These are phyloP conservation scores for Larix kaempferi DNA, from an alignment of 75 land plant genomes.

Conservation along the genomic window DNA sequence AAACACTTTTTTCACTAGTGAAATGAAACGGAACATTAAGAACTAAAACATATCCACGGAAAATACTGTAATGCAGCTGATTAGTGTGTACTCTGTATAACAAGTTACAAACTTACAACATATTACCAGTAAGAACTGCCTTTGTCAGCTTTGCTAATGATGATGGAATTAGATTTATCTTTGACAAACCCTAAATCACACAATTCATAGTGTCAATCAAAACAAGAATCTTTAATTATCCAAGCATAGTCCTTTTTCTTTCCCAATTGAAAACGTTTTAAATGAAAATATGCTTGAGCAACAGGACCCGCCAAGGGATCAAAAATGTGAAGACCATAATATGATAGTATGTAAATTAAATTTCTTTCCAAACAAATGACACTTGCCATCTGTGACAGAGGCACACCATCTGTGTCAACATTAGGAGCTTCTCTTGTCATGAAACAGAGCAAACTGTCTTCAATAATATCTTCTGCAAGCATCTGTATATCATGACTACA, in stretches of 20 bases:
- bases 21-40: not conserved
- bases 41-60: not conserved
- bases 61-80: not conserved
- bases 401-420: slow-evolving; percentile 69
- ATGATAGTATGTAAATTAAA: too few relatives aligned
- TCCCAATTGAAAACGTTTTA: not conserved
- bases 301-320: not conserved
- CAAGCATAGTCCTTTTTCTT: not conserved
- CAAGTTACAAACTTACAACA: not conserved
- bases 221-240: not conserved
- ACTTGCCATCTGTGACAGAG: slow-evolving; percentile 56
- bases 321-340: too few relatives aligned
- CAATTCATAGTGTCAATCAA: not conserved
- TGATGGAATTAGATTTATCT: slow-evolving; percentile 55
- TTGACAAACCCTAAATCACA: slow-evolving; percentile 44
- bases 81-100: not conserved
- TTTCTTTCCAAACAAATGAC: too few relatives aligned
- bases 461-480: slow-evolving; percentile 89
- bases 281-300: not conserved
- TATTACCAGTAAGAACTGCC: slow-evolving; percentile 19
- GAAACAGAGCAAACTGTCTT: slow-evolving; percentile 61
- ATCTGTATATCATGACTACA: slow-evolving; percentile 43
- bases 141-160: slow-evolving; percentile 65
- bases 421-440: slow-evolving; percentile 64
- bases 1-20: not conserved